Evolutionary conservation across 441 rosid genomes (phyloP), one percentile per base, ranked within the genome.

Genomic region (Caryocar brasiliense): DNA sequence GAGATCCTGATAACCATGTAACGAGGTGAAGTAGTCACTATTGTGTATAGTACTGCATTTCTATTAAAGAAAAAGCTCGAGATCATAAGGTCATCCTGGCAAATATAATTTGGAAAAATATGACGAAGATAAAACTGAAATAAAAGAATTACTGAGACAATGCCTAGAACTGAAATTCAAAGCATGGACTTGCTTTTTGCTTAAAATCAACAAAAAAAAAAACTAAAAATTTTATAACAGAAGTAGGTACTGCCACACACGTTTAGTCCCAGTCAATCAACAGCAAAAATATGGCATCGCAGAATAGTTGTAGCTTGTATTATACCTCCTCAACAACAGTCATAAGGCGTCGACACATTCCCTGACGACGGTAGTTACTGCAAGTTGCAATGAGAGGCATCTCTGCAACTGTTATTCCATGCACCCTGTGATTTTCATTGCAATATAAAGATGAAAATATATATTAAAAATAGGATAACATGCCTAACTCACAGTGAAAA

Each of bases 311-410:
- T 25, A 40, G 27, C n/a, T 13, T 22, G 29, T 37, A 17, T 1
- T 37, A 48, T 70, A 83, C 98, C 98, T 87, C 91, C 59, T 91
- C 98, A 27, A 91, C 70, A 55, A 83, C 84, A 67, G 73, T 45
- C 65, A 87, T 64, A 49, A 91, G 88, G 62, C 70, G 73, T 53
- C 87, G 81, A 62, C 98, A 85, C 96, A 91, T 85, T 56, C 98
- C 98, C 62, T 74, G 92, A 29, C 93, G 91, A 25, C 96, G 89
- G 59, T 73, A 83, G 39, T 78, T 81, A 67, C 95, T 83, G 66
- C 96, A 87, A 42, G 98, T 91, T 67, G 98, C 98, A 71, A 87
- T 81, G 28, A 91, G 81, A 54, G 96, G 98, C 98, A 91, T 83
- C 83, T 91, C 98, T 14, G 98, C 98, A 58, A 91, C 73, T 27